phyloP scores from a whole-genome alignment of 2,329 filamentous ascomycete species.

The Monosporascus sp. region DNA sequence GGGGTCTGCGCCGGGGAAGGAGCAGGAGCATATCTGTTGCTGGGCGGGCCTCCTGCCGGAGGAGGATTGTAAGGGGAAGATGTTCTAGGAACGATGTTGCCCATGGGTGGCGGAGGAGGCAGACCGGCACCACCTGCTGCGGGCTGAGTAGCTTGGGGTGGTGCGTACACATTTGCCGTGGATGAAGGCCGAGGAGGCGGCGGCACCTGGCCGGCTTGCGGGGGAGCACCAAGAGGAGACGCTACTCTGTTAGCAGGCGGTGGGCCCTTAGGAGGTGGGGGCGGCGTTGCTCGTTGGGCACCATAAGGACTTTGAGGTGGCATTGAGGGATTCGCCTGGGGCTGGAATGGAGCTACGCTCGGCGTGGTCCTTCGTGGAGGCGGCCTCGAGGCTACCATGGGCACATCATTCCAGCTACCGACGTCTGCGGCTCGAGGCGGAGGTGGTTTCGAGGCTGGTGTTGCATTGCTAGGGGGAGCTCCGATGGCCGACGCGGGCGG shows the following conservation, averaged over 20 bases:
- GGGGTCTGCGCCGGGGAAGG: constrained; percentile 47
- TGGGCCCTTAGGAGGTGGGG: constrained; percentile 77
- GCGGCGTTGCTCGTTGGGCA: constrained; percentile 59
- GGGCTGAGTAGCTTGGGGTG: constrained; percentile 42
- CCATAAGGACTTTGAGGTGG: constrained; percentile 54
- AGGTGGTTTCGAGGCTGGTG: constrained; percentile 61
- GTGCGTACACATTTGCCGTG: constrained; percentile 59
- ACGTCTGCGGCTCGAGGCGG: constrained; percentile 66
- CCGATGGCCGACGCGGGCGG: constrained; percentile 34
- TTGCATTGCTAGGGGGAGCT: constrained; percentile 60
- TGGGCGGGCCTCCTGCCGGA: constrained; percentile 61
- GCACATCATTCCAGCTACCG: constrained; percentile 91
- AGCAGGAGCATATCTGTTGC: constrained; percentile 69
- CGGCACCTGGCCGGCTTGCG: constrained; percentile 39
- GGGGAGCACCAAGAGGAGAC: constrained; percentile 61
- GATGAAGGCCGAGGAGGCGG: constrained; percentile 48
- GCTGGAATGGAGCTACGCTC: constrained; percentile 65
- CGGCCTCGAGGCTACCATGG: constrained; percentile 72
- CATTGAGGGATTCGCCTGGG: constrained; percentile 49
- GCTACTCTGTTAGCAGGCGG: constrained; percentile 59
- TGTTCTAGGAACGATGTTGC: constrained; percentile 56
- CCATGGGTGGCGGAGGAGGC: constrained; percentile 43
- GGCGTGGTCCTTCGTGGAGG: constrained; percentile 71
- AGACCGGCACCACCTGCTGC: constrained; percentile 21
- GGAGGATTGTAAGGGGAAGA: constrained; percentile 84